Conservation (phyloP, 2,329 filamentous ascomycete genomes). For the Penicillium sp. region DNA sequence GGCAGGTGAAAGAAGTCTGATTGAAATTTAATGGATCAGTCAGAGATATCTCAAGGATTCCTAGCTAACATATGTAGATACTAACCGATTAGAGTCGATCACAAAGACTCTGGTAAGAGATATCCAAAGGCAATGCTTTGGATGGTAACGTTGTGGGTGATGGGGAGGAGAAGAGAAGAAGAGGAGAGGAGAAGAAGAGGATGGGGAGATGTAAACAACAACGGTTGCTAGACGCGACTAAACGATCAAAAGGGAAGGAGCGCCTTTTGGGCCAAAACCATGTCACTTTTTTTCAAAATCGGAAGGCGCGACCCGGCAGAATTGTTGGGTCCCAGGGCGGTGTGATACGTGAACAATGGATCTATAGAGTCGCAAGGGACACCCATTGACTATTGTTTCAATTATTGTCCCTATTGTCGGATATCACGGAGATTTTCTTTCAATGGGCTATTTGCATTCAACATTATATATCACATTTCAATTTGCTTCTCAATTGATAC, state of each 20-base stretch:
- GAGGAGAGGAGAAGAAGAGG: background rate
- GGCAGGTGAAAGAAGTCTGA: background rate
- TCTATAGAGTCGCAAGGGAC: background rate
- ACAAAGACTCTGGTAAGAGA: background rate
- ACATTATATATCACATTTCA: background rate
- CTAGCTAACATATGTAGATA: background rate
- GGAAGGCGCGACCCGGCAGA: conserved; percentile 7
- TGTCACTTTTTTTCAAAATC: conserved; percentile 7
- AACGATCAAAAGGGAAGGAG: background rate
- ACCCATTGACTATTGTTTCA: background rate
- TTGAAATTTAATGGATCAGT: background rate
- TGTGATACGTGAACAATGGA: background rate
- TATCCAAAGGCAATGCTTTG: conserved; percentile 1
- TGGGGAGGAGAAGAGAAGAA: background rate
- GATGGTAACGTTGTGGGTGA: background rate
- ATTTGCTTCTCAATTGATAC: background rate
- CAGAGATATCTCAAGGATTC: background rate
- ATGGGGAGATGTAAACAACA: conserved; percentile 2
- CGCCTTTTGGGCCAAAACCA: background rate
- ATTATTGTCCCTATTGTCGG: background rate
- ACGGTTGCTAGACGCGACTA: background rate
- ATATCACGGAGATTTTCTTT: background rate
- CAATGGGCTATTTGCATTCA: background rate
- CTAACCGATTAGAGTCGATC: background rate
- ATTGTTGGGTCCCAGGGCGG: background rate